These are phyloP conservation scores for Pseudoscleropodium purum DNA, from an alignment of 225 moss, liverwort and hornwort genomes.

Conservation along the genomic window DNA sequence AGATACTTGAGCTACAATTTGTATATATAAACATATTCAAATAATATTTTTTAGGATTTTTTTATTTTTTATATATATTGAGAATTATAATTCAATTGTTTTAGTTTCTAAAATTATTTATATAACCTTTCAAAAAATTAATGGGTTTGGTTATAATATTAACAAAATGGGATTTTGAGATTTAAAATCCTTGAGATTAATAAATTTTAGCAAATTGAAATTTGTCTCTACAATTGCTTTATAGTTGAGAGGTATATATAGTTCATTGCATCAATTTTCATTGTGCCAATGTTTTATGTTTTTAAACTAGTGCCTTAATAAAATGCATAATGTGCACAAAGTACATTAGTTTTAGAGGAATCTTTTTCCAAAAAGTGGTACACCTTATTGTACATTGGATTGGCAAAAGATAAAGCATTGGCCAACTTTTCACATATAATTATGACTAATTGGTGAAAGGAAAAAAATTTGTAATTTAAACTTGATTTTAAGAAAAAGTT, in stretches of 20 bases:
- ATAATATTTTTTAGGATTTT: background rate
- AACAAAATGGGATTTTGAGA: background rate
- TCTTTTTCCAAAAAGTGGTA: background rate
- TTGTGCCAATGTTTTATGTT: background rate
- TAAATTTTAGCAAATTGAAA: background rate
- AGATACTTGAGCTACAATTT: background rate
- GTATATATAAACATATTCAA: background rate
- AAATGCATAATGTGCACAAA: background rate
- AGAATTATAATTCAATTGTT: background rate
- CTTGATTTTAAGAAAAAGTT: background rate
- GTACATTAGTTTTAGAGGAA: background rate
- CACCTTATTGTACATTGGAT: too few species aligned
- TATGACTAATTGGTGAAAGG: background rate
- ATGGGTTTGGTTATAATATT: background rate
- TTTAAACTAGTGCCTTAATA: too few species aligned
- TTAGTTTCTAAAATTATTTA: too few species aligned
- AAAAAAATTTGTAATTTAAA: background rate
- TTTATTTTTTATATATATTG: too few species aligned
- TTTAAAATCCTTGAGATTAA: background rate
- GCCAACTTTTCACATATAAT: background rate
- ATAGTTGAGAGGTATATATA: background rate
- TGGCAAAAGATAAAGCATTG: background rate
- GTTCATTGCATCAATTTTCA: background rate
- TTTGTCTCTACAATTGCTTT: fast-evolving
- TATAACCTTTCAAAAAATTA: too few species aligned